A percentile compares a stretch with the other conserved stretches of the same genome.
Evolutionary conservation across 495 filamentous ascomycete genomes (phyloP).

Genomic region (Aspergillus conjunctus): DNA sequence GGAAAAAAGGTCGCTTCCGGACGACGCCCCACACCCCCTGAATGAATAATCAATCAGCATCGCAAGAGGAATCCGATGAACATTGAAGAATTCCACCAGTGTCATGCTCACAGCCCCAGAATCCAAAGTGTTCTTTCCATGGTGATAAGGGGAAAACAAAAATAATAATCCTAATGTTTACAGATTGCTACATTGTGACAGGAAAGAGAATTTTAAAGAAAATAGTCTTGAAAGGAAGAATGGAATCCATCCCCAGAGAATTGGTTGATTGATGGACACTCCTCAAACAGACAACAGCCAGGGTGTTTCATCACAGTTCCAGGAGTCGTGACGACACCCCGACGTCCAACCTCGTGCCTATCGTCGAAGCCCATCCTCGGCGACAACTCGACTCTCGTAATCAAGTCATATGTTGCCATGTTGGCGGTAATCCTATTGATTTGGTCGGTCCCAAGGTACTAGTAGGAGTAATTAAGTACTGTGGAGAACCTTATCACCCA

Average conservation of each 20-base stretch:
- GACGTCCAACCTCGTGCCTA: not conserved
- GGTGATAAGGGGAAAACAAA: not conserved
- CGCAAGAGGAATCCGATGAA: slow-evolving; percentile 17
- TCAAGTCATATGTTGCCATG: slow-evolving; percentile 8
- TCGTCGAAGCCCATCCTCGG: not conserved
- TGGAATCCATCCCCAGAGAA: not conserved
- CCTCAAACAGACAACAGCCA: slow-evolving; percentile 12
- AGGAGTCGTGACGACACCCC: slow-evolving; percentile 12
- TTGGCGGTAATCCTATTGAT: not conserved
- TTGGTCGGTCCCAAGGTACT: slow-evolving; percentile 2
- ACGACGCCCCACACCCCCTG: slow-evolving; percentile 26
- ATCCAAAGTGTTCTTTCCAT: not conserved
- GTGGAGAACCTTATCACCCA: not conserved
- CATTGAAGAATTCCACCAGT: not conserved
- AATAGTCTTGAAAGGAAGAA: no score
- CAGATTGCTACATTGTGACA: no score
- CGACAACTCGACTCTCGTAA: not conserved
- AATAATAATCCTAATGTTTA: not conserved
- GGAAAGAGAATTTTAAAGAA: not conserved
- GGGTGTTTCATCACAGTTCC: slow-evolving; percentile 9
- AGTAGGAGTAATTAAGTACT: not conserved
- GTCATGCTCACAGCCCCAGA: slow-evolving; percentile 1
- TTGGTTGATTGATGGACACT: slow-evolving; percentile 3
- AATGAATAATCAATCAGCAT: slow-evolving; percentile 20
- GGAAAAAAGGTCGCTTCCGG: slow-evolving; percentile 24